A percentile compares a stretch with the other conserved stretches of the same genome.
Evolutionary conservation across 2,329 filamentous ascomycete species (phyloP).

Genomic region (Blastomyces emzantsi): DNA sequence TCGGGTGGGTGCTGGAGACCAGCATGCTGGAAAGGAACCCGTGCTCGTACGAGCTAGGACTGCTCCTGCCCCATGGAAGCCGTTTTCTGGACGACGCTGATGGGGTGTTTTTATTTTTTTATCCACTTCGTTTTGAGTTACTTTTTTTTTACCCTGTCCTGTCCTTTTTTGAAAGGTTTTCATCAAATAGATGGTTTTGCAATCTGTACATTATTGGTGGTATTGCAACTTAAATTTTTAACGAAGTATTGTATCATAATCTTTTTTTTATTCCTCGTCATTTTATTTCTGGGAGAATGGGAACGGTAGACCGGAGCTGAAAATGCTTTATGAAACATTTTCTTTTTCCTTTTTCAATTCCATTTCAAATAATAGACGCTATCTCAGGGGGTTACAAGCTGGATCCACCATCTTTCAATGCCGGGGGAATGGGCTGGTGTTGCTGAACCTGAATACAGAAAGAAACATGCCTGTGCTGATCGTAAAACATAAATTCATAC

Average conservation of each 20-base stretch:
- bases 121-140: neutral
- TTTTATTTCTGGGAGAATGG: neutral
- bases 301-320: neutral
- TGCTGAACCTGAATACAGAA: neutral
- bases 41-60: constrained; percentile 6
- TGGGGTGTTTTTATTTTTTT: too few species aligned
- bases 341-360: neutral
- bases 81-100: constrained; percentile 3
- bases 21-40: constrained; percentile 9
- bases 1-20: neutral
- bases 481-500: neutral
- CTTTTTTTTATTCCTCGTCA: neutral
- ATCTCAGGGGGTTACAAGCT: neutral
- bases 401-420: neutral
- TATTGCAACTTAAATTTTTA: neutral
- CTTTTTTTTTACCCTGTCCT: neutral
- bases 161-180: neutral
- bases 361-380: neutral
- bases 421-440: neutral
- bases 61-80: neutral
- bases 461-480: neutral
- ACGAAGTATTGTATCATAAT: constrained; percentile 4
- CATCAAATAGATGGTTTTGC: neutral
- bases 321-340: neutral
- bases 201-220: constrained; percentile 7